Evolutionary conservation across 2,329 filamentous ascomycete genomes (phyloP), one percentile per base, ranked within the genome.

Genomic region (Aspergillus glaucus): DNA sequence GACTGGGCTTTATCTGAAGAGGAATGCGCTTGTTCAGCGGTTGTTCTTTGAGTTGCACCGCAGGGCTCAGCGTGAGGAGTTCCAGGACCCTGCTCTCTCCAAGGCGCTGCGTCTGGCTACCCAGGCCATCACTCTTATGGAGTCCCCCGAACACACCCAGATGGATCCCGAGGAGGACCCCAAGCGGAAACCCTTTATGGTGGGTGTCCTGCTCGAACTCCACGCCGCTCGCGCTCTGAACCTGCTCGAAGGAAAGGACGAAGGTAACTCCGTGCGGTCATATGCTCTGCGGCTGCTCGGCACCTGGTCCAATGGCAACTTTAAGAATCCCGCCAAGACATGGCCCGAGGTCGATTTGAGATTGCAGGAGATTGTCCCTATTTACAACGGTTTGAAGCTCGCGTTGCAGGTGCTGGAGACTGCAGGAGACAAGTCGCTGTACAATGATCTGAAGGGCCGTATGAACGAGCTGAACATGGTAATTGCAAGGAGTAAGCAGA

Each of bases 381-480:
- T 74, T 14, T 62, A 69, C 49, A 67, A 71, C 49, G 72, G 67
- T n/a, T 63, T 76, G 53, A 64, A 64, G 41, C 48, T 70, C 45
- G 68, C 71, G 3, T 53, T 69, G 45, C 53, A 62, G 47, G 58
- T 75, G 19, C 53, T 67, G 14, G 59, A 59, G 19, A 50, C 70
- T 37, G 50, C 59, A 4, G 40, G 51, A 34, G 50, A 68, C 43
- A 54, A 55, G 47, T 36, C 52, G 3, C 46, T 72, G 43, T 46
- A 53, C 6, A 43, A 53, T 9, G 45, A 49, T 10, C 50, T 71
- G 46, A 57, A 58, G 50, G 50, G 48, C 6, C 53, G 58, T 6
- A 50, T 63, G 26, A 51, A 55, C 15, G 56, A 79, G 52, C 72
- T 88, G 17, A 77, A 75, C 32, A 76, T 73, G 59, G 75, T 81